Evolutionary conservation across 768 basidiomycete species (phyloP), one percentile per base, ranked within the genome.

Genomic region (Heimioporus sp.): DNA sequence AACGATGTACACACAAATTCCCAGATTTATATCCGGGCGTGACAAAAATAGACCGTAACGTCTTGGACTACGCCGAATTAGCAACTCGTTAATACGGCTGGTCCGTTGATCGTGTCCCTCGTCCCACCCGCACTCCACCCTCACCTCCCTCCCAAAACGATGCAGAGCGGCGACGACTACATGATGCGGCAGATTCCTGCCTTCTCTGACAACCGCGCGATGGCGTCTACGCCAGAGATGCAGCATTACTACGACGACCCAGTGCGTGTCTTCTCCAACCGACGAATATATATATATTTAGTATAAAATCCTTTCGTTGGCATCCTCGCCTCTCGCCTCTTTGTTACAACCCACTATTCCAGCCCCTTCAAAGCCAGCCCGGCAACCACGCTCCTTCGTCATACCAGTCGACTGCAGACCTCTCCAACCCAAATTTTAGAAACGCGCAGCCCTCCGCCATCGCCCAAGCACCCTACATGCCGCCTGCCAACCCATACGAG

Each of bases 301-400:
- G 41, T 53, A 51, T 51, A 52, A 54, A 43, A 38, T 17, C 10
- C 39, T 4, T 0, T 38, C 28, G 28, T 47, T 52, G 46, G 15
- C 8, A 40, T 34, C 0, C 34, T 13, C 19, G 6, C 32, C 48
- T 34, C 24, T 43, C 45, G 21, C 21, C 10, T 39, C 41, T 12
- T 30, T 40, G 68, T 60, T 50, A 63, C 70, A 75, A 69, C 67
- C 65, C 20, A 47, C 24, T 5, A 28, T 28, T 28, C 24, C 5
- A 28, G 24, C 24, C 24, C 24, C 4, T 59, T 20, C 63, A 64
- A 49, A 66, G 68, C 65, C 67, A 64, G 52, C 19, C 67, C 46
- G 70, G 66, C 67, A 52, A 37, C 49, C 62, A 75, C 74, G 52
- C 68, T 72, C 75, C 56, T 63, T 73, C 71, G 1, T 53, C 52